Conservation (phyloP, 2,329 filamentous ascomycete species). For the Apiospora aurea region DNA sequence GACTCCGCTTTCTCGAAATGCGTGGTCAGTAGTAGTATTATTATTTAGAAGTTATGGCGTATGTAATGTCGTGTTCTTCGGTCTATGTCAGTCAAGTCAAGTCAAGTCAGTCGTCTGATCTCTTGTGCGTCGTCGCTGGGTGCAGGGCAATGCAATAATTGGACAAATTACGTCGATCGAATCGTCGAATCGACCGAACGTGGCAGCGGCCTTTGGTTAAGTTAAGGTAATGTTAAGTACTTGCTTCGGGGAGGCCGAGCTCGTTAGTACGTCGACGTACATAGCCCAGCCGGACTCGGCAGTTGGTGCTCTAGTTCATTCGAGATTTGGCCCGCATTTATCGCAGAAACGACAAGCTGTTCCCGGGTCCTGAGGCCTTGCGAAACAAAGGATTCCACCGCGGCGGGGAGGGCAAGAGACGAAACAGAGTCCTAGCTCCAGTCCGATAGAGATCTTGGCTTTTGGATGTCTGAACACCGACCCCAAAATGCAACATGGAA, state of each 20-base stretch:
- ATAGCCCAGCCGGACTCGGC: constrained; percentile 13
- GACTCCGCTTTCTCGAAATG: constrained; percentile 18
- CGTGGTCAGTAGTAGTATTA: not conserved
- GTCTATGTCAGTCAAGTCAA: not conserved
- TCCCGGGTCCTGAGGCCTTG: not conserved
- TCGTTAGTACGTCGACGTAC: constrained; percentile 1
- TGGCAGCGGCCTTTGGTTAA: not conserved
- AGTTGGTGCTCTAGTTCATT: constrained; percentile 3
- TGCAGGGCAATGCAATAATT: not conserved
- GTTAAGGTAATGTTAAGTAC: constrained; percentile 7
- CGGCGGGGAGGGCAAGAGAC: constrained; percentile 9
- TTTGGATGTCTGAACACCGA: not conserved
- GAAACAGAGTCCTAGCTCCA: constrained; percentile 5
- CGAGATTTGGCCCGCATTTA: constrained; percentile 6
- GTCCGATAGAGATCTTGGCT: not conserved
- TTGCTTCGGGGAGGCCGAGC: not conserved
- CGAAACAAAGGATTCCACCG: constrained; percentile 4
- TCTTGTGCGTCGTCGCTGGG: not conserved
- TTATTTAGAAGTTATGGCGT: not conserved
- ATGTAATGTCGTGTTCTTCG: not conserved
- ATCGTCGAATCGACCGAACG: not conserved
- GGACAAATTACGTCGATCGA: not conserved
- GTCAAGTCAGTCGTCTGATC: not conserved
- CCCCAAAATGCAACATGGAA: not conserved
- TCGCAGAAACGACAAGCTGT: not conserved